Percentiles rank a stretch among this genome's conserved stretches.
phyloP scores from a whole-genome alignment of 129 eudicot species.

The Gnaphalium uliginosum region DNA sequence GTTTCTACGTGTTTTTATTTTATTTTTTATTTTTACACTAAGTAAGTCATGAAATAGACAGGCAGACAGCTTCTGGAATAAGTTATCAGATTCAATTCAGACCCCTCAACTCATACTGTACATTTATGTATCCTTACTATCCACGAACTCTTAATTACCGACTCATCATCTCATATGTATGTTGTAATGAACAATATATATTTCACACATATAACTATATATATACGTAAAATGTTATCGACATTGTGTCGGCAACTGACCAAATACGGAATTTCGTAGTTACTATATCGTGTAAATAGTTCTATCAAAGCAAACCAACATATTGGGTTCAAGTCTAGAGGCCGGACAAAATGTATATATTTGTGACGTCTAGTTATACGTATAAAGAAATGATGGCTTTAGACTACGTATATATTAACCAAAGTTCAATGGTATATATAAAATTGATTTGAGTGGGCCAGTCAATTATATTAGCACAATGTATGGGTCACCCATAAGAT shows the following conservation, averaged over 20 bases:
- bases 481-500: background rate
- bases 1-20: conserved; percentile 16
- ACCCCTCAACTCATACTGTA: conserved; percentile 1
- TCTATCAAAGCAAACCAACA: too few species aligned
- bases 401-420: too few species aligned
- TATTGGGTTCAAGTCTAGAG: too few species aligned
- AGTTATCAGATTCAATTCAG: conserved; percentile 26
- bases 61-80: conserved; percentile 30
- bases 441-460: background rate
- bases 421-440: too few species aligned
- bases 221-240: background rate
- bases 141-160: too few species aligned
- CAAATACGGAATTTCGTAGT: background rate
- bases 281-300: too few species aligned
- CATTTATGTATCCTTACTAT: too few species aligned
- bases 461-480: background rate
- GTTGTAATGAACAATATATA: too few species aligned
- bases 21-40: background rate
- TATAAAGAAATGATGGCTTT: too few species aligned
- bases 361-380: too few species aligned
- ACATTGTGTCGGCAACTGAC: background rate
- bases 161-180: too few species aligned
- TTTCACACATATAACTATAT: background rate
- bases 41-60: conserved; percentile 5
- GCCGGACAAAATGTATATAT: too few species aligned